Evolutionary conservation across 2,329 filamentous ascomycete species (phyloP).

Genomic region (Cercospora beticola): DNA sequence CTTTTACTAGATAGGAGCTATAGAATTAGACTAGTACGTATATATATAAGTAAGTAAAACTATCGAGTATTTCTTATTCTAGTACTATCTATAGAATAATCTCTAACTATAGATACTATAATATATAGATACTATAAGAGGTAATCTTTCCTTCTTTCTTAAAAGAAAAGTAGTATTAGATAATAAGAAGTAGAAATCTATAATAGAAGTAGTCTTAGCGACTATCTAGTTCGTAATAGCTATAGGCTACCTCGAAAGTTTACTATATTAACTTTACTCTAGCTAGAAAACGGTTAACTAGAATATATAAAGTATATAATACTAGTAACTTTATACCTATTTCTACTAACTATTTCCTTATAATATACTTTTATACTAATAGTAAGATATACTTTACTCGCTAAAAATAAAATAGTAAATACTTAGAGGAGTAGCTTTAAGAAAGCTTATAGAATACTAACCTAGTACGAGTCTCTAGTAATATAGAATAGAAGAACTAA

Average conservation of each 20-base stretch:
- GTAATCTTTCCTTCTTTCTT: not conserved
- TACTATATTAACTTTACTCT: not conserved
- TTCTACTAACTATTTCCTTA: not conserved
- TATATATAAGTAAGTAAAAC: too few species aligned
- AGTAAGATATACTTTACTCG: conserved; percentile 1
- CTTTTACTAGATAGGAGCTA: too few species aligned
- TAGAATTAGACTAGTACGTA: too few species aligned
- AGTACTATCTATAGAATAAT: too few species aligned
- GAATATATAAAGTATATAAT: not conserved
- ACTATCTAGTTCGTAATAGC: not conserved
- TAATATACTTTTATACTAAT: not conserved
- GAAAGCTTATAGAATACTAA: not conserved
- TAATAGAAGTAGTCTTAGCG: not conserved
- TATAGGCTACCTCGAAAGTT: not conserved
- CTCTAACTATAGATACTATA: too few species aligned
- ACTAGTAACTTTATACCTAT: not conserved
- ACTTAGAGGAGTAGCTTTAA: conserved; percentile 4
- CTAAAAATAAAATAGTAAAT: conserved; percentile 2
- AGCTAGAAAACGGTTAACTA: not conserved
- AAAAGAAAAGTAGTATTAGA: not conserved
- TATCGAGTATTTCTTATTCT: too few species aligned
- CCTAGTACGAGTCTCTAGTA: not conserved
- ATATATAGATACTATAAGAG: not conserved
- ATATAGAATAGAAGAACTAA: not conserved
- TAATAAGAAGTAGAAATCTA: not conserved